phyloP scores from a whole-genome alignment of 2,329 filamentous ascomycete species.

The Myriosclerotinia curreyana region DNA sequence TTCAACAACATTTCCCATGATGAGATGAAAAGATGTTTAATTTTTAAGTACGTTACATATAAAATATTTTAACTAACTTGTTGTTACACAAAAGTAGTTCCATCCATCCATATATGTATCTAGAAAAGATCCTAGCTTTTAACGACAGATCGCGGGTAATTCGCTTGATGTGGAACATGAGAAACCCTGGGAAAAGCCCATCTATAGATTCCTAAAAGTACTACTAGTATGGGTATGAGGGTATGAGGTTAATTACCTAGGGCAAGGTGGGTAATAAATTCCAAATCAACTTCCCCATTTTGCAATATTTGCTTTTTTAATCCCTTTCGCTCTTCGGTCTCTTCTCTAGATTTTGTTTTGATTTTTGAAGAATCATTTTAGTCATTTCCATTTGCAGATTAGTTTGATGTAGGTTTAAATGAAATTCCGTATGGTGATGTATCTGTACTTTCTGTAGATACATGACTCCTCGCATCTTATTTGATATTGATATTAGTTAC shows the following conservation, averaged over 20 bases:
- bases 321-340: background rate
- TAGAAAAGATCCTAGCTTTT: slow-evolving; percentile 6
- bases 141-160: background rate
- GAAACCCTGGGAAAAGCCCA: background rate
- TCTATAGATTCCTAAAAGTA: background rate
- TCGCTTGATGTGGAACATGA: background rate
- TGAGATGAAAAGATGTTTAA: background rate
- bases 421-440: background rate
- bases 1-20: background rate
- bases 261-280: background rate
- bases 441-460: slow-evolving; percentile 1
- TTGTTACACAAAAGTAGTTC: background rate
- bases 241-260: slow-evolving; percentile 8
- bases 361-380: background rate
- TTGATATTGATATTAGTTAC: slow-evolving; percentile 4
- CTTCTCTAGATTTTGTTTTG: background rate
- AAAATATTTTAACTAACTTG: background rate
- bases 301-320: slow-evolving; percentile 4
- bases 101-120: too few relatives aligned
- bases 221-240: too few relatives aligned
- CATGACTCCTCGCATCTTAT: slow-evolving; percentile 8
- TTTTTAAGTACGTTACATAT: background rate
- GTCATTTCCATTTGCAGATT: background rate
- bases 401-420: background rate
- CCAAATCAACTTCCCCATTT: slow-evolving; percentile 1